Conservation (phyloP, 345 rosid genomes). For the Erysimum cheiranthoides region DNA sequence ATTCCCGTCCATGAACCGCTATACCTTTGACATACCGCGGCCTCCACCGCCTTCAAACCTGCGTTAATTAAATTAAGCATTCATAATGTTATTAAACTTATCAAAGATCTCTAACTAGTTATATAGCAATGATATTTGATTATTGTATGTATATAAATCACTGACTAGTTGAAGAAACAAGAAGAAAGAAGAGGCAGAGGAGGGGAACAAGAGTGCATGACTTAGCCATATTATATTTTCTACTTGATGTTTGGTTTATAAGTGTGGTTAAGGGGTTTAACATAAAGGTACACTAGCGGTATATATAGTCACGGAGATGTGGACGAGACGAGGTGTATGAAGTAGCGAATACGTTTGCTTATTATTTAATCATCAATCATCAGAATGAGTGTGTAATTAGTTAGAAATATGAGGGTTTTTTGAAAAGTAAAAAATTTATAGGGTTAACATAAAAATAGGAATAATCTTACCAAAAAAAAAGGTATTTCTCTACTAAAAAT, state of each 20-base stretch:
- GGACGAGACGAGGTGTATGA: not conserved
- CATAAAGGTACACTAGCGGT: not conserved
- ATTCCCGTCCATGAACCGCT: constrained; percentile 40
- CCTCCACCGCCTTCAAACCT: constrained; percentile 40
- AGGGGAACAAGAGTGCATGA: constrained; percentile 15
- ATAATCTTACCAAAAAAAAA: no score
- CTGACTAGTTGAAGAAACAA: constrained; percentile 25
- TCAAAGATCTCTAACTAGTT: not conserved
- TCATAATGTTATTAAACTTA: not conserved
- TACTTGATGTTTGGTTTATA: not conserved
- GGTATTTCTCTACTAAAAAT: no score
- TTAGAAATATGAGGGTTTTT: no score
- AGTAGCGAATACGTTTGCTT: not conserved
- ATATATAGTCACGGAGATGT: constrained; percentile 19
- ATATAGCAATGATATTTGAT: not conserved
- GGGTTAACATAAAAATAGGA: no score
- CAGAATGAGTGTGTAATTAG: no score
- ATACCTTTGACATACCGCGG: constrained; percentile 30
- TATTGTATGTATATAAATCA: not conserved
- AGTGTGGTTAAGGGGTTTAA: not conserved
- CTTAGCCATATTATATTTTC: constrained; percentile 23
- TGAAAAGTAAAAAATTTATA: no score
- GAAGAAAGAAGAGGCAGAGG: constrained; percentile 15
- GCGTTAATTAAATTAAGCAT: not conserved
- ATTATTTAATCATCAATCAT: no score